Percentiles rank a stretch among this genome's conserved stretches.
These are phyloP conservation scores for Dillenia suffruticosa DNA, from an alignment of 164 flowering plant species.

Conservation along the genomic window DNA sequence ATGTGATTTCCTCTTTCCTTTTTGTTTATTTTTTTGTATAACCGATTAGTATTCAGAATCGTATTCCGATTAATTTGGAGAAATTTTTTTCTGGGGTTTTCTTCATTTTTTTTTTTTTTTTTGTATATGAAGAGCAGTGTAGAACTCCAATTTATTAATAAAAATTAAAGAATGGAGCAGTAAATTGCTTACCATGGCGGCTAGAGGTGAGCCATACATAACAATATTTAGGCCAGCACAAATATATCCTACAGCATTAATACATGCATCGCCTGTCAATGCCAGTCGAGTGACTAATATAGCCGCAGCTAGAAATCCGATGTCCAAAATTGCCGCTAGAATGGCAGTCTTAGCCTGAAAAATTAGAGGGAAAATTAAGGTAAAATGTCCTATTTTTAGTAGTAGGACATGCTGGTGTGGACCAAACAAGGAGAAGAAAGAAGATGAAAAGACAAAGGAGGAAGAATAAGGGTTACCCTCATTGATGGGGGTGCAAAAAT, in stretches of 20 bases:
- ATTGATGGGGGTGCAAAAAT: slow-evolving; percentile 34
- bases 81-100: too few relatives aligned
- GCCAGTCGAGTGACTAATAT: slow-evolving; percentile 19
- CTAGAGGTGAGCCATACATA: slow-evolving; percentile 53
- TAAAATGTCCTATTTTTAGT: background rate
- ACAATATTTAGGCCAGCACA: slow-evolving; percentile 33
- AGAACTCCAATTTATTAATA: too few relatives aligned
- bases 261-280: slow-evolving; percentile 24
- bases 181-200: slow-evolving; percentile 37
- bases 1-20: too few relatives aligned
- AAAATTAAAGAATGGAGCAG: too few relatives aligned
- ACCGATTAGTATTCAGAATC: too few relatives aligned
- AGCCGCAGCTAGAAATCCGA: slow-evolving; percentile 26
- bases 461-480: slow-evolving; percentile 19
- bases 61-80: too few relatives aligned
- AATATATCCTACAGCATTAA: slow-evolving; percentile 28
- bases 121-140: too few relatives aligned
- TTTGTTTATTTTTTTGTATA: too few relatives aligned
- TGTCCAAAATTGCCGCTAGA: slow-evolving; percentile 23
- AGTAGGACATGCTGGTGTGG: too few relatives aligned
- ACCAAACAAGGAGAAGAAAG: background rate
- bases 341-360: slow-evolving; percentile 30
- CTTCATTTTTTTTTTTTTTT: too few relatives aligned
- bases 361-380: background rate
- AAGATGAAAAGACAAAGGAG: background rate